Base-by-base conservation (phyloP, 2,329 filamentous ascomycete species). In the Pleoardoris graminearum region DNA sequence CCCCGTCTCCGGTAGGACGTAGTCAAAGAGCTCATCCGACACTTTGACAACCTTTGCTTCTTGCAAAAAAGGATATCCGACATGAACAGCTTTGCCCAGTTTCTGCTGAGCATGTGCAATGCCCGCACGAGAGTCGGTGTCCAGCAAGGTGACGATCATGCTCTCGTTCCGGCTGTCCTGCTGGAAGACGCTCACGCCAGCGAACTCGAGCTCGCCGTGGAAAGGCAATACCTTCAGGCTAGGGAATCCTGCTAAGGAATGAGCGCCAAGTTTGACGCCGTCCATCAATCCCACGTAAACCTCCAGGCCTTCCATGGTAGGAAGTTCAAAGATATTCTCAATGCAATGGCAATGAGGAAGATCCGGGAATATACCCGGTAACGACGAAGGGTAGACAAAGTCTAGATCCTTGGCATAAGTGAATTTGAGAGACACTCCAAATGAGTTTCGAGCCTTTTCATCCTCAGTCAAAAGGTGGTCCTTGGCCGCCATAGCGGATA, bases 101-200 rank as follows among this genome's bases (percentile, higher is more conserved):
- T 91, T 93, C 44, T 79, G 76, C 70, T 91, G 90, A 50, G 92
- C 92, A 49, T 83, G 77, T 60, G 89, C 85, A 19, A 86, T 80
- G 58, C 84, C 89, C 42, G 88, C 86, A 30, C 88, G 85, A 52
- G 78, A 76, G 58, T 92, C 90, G 0, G 89, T 84, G 32, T 90
- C 87, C 27, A 86, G 81, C 44, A 99, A 79, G 1, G 90, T 96
- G 51, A 97, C 83, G 21, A 97, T 85, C 85, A 97, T 92, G 73
- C 93, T 99, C 73, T 97, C 92, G 68, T 97, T 97, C 44, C 91
- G 87, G 70, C 92, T 97, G 62, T 97, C 94, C 63, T 93, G 86
- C 69, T 96, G 91, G 78, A 99, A 99, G 29, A 99, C 91, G 58
- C 87, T 94, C 55, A 99, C 90, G 2, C 91, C 91, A 61, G 96